These are phyloP conservation scores for Amanita brunnescens DNA, from an alignment of 768 basidiomycete species.

Conservation along the genomic window DNA sequence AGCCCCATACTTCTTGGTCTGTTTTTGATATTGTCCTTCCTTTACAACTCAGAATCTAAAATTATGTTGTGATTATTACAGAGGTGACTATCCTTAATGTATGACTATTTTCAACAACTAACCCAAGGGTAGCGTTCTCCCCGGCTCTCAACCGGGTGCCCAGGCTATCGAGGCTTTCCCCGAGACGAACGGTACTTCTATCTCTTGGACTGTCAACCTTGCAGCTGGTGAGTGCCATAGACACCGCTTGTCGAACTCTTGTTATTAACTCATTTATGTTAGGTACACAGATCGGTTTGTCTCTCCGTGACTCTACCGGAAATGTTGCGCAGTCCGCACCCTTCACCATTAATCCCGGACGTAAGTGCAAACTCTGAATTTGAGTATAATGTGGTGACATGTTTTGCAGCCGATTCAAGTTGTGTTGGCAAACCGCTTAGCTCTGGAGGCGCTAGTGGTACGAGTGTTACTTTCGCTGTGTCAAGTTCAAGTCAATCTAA, in stretches of 20 bases:
- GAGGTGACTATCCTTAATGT: slow-evolving; percentile 23
- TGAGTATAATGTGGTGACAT: slow-evolving; percentile 2
- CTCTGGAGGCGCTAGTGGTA: slow-evolving; percentile 11
- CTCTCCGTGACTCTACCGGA: slow-evolving; percentile 56
- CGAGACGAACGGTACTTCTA: slow-evolving; percentile 24
- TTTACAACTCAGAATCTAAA: background rate
- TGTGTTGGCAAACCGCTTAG: slow-evolving; percentile 10
- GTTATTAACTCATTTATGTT: background rate
- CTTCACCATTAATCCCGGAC: slow-evolving; percentile 38
- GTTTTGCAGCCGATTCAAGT: slow-evolving; percentile 18
- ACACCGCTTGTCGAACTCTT: background rate
- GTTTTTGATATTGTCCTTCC: slow-evolving; percentile 17
- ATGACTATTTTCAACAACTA: background rate
- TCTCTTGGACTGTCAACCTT: slow-evolving; percentile 51
- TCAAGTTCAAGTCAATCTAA: no score
- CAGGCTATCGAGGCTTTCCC: slow-evolving; percentile 39
- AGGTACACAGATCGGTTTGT: slow-evolving; percentile 50
- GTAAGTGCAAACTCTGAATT: slow-evolving; percentile 30
- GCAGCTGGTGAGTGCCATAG: slow-evolving; percentile 28
- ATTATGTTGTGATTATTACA: slow-evolving; percentile 14
- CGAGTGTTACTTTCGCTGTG: slow-evolving; percentile 8
- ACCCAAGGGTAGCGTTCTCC: slow-evolving; percentile 36
- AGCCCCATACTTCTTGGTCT: slow-evolving; percentile 63
- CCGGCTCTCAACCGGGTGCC: slow-evolving; percentile 37
- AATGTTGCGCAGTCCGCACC: slow-evolving; percentile 36